A percentile compares a stretch with the other conserved stretches of the same genome.
phyloP scores from a whole-genome alignment of 768 basidiomycete genomes.

The Psilocybe sp. region DNA sequence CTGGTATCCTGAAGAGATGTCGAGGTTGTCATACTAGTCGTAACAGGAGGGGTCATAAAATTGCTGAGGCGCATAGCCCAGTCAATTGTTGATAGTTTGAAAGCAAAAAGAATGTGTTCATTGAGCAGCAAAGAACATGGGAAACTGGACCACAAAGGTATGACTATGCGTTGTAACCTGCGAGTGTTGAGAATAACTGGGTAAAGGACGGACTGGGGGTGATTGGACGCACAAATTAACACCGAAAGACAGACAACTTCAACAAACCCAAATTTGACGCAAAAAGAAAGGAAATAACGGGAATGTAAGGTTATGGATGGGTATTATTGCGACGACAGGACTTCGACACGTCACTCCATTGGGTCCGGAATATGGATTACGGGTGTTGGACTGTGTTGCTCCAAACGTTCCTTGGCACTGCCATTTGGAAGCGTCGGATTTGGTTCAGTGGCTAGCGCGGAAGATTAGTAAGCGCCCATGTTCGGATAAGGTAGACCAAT shows the following conservation, averaged over 20 bases:
- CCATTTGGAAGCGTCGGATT: constrained; percentile 18
- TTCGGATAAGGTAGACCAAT: background rate
- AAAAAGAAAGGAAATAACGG: background rate
- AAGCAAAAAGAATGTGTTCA: no score
- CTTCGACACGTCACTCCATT: constrained; percentile 1
- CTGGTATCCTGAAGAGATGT: constrained; percentile 65
- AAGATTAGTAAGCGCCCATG: background rate
- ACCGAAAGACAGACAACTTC: no score
- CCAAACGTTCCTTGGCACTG: constrained; percentile 14
- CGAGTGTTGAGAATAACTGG: no score
- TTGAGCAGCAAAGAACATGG: no score
- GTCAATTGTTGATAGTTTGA: no score
- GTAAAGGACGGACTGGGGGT: no score
- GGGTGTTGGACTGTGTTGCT: constrained; percentile 10
- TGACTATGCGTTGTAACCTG: no score
- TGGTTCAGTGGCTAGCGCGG: background rate
- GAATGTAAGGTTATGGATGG: background rate
- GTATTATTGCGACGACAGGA: no score
- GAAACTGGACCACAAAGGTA: no score
- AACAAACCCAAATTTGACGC: background rate
- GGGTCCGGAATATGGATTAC: constrained; percentile 19
- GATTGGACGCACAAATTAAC: no score
- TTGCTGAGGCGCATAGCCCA: no score
- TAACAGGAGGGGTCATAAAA: background rate
- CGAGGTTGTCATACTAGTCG: background rate